Conservation (phyloP, 2,329 filamentous ascomycete genomes). For the Calonectria hongkongensis region DNA sequence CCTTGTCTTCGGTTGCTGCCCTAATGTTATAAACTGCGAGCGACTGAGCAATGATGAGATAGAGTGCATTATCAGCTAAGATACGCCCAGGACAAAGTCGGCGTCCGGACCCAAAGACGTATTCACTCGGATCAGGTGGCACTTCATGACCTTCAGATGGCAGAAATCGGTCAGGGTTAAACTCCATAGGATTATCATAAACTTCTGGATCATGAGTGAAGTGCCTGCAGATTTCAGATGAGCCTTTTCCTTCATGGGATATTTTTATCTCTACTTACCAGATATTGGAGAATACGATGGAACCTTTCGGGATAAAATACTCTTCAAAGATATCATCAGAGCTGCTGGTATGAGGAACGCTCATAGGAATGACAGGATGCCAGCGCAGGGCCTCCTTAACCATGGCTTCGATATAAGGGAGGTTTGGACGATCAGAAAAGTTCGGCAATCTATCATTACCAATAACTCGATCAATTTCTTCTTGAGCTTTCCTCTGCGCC, state of each 20-base stretch:
- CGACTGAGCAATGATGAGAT: slow-evolving; percentile 61
- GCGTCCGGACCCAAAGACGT: slow-evolving; percentile 60
- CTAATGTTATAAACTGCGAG: slow-evolving; percentile 67
- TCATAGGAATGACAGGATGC: slow-evolving; percentile 57
- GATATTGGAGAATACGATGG: slow-evolving; percentile 47
- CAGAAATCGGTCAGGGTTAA: slow-evolving; percentile 46
- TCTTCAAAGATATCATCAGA: slow-evolving; percentile 51
- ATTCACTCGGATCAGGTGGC: slow-evolving; percentile 53
- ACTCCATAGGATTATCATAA: slow-evolving; percentile 41
- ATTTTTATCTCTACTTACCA: slow-evolving; percentile 31
- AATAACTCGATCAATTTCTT: slow-evolving; percentile 49
- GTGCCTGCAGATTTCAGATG: slow-evolving; percentile 23
- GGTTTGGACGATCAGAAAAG: slow-evolving; percentile 46
- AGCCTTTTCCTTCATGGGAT: too few relatives aligned
- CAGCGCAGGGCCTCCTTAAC: slow-evolving; percentile 57
- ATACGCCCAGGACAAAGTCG: slow-evolving; percentile 58
- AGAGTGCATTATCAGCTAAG: slow-evolving; percentile 56
- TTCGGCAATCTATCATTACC: slow-evolving; percentile 54
- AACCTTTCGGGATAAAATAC: slow-evolving; percentile 50
- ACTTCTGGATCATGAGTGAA: slow-evolving; percentile 47
- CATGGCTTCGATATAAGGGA: slow-evolving; percentile 55
- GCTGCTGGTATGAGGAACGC: slow-evolving; percentile 61
- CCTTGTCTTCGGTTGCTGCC: not conserved
- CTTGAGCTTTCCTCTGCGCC: slow-evolving; percentile 42
- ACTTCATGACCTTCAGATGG: slow-evolving; percentile 43